Conservation (phyloP, 2,329 filamentous ascomycete genomes). For the Diaporthe velutina region DNA sequence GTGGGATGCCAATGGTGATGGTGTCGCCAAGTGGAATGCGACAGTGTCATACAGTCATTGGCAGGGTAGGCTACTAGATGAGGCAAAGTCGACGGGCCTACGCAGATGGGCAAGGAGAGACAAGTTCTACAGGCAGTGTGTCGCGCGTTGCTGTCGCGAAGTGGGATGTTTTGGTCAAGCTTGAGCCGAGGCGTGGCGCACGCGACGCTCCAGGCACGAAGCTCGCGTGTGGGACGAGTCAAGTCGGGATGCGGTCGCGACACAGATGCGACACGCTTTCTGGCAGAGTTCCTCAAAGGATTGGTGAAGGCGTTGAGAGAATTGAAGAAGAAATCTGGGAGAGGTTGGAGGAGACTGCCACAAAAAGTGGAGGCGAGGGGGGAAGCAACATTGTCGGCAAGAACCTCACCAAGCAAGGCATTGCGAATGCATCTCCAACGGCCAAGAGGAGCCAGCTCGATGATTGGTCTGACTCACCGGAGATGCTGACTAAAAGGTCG, state of each 20-base stretch:
- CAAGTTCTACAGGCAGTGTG: conserved; percentile 14
- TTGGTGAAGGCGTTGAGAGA: conserved; percentile 23
- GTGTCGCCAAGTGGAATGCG: conserved; percentile 7
- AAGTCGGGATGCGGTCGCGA: conserved; percentile 25
- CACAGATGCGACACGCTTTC: conserved; percentile 35
- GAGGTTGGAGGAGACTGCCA: conserved; percentile 36
- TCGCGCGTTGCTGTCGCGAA: conserved; percentile 29
- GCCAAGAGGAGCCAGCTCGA: conserved; percentile 1
- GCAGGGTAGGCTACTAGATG: conserved; percentile 18
- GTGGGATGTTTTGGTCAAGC: conserved; percentile 24
- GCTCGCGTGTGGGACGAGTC: neutral
- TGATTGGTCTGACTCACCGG: conserved; percentile 14
- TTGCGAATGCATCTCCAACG: conserved; percentile 19
- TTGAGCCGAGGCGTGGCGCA: conserved; percentile 18
- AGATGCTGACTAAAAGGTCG: neutral
- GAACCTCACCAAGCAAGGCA: conserved; percentile 5
- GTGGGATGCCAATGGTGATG: conserved; percentile 8
- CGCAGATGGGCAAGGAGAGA: conserved; percentile 18
- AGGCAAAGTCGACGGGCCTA: conserved; percentile 25
- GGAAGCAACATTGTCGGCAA: conserved; percentile 22
- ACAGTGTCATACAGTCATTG: conserved; percentile 33
- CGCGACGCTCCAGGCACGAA: conserved; percentile 18
- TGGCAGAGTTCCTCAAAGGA: neutral
- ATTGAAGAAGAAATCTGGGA: neutral
- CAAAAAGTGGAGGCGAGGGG: conserved; percentile 38